Percentiles rank a stretch among this genome's conserved stretches.
These are phyloP conservation scores for Suhomyces emberorum DNA, from an alignment of 805 yeast species.

Conservation along the genomic window DNA sequence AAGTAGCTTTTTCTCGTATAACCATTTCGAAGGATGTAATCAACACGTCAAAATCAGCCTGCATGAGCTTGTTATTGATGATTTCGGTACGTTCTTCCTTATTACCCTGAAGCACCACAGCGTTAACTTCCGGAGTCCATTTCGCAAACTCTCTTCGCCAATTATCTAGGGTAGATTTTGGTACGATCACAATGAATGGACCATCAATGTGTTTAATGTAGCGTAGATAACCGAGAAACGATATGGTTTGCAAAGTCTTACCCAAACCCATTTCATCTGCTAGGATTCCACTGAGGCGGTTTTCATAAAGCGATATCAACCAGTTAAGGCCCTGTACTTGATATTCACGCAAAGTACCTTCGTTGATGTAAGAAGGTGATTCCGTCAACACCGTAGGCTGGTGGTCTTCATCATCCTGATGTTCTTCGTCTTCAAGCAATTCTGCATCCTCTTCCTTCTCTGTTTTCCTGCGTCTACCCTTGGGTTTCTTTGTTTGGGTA, in stretches of 20 bases:
- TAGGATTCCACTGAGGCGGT: slow-evolving; percentile 83
- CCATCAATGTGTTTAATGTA: slow-evolving; percentile 78
- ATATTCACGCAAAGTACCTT: slow-evolving; percentile 80
- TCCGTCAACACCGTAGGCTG: slow-evolving; percentile 69
- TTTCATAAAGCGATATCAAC: slow-evolving; percentile 85
- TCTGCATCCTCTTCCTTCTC: slow-evolving; percentile 97
- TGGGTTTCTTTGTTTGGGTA: slow-evolving; percentile 22
- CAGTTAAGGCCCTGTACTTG: slow-evolving; percentile 95
- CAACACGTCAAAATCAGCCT: slow-evolving; percentile 83
- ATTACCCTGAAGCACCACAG: slow-evolving; percentile 81
- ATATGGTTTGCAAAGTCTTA: slow-evolving; percentile 89
- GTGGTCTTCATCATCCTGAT: slow-evolving; percentile 50
- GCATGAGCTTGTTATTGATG: slow-evolving; percentile 55
- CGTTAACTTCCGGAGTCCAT: slow-evolving; percentile 95
- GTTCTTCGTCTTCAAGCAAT: slow-evolving; percentile 76
- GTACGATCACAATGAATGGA: slow-evolving; percentile 88
- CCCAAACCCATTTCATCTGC: slow-evolving; percentile 99
- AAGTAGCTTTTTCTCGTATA: slow-evolving; percentile 75
- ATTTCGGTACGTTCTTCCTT: slow-evolving; percentile 72
- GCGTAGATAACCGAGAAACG: slow-evolving; percentile 85
- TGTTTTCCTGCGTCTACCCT: slow-evolving; percentile 70
- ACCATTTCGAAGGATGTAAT: slow-evolving; percentile 94
- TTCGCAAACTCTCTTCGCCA: slow-evolving; percentile 93
- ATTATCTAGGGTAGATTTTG: slow-evolving; percentile 92
- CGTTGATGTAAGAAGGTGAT: slow-evolving; percentile 69